These are phyloP conservation scores for Phytopythium chamaehyphon DNA, from an alignment of 352 stramenopile genomes.

Conservation along the genomic window DNA sequence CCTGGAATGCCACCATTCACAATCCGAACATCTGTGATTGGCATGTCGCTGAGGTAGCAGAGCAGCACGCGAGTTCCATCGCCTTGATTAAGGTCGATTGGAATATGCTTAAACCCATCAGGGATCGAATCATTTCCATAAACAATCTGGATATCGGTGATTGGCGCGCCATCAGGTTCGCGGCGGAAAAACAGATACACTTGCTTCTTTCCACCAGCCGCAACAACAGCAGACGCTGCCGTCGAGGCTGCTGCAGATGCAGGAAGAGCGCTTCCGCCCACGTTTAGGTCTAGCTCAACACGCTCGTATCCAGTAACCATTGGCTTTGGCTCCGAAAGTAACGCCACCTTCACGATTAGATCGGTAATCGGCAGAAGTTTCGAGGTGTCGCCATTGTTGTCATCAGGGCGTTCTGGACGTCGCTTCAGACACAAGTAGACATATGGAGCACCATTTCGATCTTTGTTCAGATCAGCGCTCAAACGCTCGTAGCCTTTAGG, in stretches of 20 bases:
- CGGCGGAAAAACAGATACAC: conserved; percentile 80
- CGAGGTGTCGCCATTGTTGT: conserved; percentile 22
- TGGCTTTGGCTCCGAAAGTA: conserved; percentile 52
- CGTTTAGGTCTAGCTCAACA: conserved; percentile 79
- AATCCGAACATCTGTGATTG: conserved; percentile 84
- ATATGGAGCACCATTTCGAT: conserved; percentile 68
- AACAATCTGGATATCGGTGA: conserved; percentile 80
- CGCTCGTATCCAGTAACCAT: conserved; percentile 69
- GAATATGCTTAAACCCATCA: conserved; percentile 85
- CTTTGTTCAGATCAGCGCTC: conserved; percentile 85
- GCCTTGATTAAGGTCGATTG: conserved; percentile 83
- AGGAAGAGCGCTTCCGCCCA: conserved; percentile 34
- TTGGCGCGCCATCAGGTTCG: conserved; percentile 73
- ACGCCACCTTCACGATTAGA: conserved; percentile 66
- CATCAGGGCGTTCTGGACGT: conserved; percentile 41
- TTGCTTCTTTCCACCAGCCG: conserved; percentile 68
- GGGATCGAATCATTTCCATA: conserved; percentile 79
- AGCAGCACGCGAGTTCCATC: conserved; percentile 80
- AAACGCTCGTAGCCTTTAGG: conserved; percentile 72
- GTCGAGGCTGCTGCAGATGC: background rate
- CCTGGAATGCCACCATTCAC: conserved; percentile 79
- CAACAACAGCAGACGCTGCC: conserved; percentile 2
- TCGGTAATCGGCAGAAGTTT: conserved; percentile 70
- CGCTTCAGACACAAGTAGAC: conserved; percentile 83
- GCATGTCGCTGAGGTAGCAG: conserved; percentile 87